Conservation (phyloP, 306 rosid species). For the Trifolium subterraneum region DNA sequence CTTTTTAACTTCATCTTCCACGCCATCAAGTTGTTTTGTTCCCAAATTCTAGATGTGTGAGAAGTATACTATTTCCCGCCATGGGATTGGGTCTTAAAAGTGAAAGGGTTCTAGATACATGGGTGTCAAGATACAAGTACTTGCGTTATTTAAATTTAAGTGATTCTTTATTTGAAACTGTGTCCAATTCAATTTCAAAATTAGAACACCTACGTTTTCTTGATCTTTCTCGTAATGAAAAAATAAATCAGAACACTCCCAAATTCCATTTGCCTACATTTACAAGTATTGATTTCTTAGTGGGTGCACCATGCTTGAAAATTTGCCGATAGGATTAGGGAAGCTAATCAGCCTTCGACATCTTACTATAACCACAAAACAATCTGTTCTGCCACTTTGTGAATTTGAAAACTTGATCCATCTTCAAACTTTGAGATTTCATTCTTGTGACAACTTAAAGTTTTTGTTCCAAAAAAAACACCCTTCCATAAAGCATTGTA, state of each 20-base stretch:
- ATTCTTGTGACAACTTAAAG: not conserved
- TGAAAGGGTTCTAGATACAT: not conserved
- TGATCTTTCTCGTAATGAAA: not conserved
- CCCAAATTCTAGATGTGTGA: not conserved
- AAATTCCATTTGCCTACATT: not conserved
- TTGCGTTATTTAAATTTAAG: not conserved
- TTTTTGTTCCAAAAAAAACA: not conserved
- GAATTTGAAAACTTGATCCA: not conserved
- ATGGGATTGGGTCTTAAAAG: not conserved
- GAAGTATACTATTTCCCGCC: not conserved
- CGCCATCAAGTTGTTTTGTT: no score
- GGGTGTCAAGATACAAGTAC: no score
- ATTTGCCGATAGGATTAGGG: not conserved
- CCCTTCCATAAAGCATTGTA: not conserved
- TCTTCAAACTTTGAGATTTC: slow-evolving; percentile 15
- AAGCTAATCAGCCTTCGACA: not conserved
- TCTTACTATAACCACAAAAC: not conserved
- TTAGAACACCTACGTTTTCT: not conserved
- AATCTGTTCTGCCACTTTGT: not conserved
- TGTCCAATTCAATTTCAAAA: not conserved
- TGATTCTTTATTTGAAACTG: not conserved
- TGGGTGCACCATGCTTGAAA: not conserved
- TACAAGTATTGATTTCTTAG: not conserved
- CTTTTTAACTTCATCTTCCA: no score
- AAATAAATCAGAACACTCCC: not conserved